These are phyloP conservation scores for Mucor saturninus DNA, from an alignment of 371 early-diverging fungal genomes.

Conservation along the genomic window DNA sequence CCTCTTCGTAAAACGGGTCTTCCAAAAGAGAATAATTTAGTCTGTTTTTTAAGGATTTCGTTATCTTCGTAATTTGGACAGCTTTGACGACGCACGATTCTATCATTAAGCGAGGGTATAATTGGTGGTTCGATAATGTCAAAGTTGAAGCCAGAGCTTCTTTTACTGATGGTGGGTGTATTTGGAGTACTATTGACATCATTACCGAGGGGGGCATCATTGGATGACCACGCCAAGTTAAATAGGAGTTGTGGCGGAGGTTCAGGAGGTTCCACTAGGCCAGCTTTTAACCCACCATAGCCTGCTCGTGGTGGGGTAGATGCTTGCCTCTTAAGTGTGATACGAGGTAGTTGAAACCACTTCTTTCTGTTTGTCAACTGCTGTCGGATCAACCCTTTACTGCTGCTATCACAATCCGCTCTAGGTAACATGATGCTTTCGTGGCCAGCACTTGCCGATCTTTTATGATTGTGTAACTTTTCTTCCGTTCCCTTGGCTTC, in stretches of 20 bases:
- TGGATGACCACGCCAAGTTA: slow-evolving; percentile 23
- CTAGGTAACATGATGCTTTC: slow-evolving; percentile 3
- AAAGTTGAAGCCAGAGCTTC: neutral
- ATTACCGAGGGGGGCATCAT: neutral
- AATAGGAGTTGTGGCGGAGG: slow-evolving; percentile 29
- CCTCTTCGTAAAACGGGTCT: slow-evolving; percentile 3
- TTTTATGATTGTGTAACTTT: neutral
- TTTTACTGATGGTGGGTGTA: slow-evolving; percentile 10
- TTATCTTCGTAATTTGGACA: slow-evolving; percentile 1
- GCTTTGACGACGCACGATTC: neutral
- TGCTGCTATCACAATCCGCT: neutral
- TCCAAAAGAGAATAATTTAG: slow-evolving; percentile 9
- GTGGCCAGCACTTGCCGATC: slow-evolving; percentile 11
- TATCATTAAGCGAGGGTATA: neutral
- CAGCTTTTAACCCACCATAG: slow-evolving; percentile 17
- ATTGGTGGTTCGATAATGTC: slow-evolving; percentile 1
- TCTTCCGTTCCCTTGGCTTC: neutral
- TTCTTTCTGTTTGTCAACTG: slow-evolving; percentile 10
- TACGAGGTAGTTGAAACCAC: slow-evolving; percentile 22
- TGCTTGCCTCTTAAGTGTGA: slow-evolving; percentile 13
- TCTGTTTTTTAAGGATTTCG: neutral
- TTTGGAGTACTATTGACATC: slow-evolving; percentile 10
- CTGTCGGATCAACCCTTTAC: neutral
- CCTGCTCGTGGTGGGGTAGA: slow-evolving; percentile 17
- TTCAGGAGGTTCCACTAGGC: slow-evolving; percentile 29